Base-by-base conservation (phyloP, 2,329 filamentous ascomycete genomes). In the Penicillium hordei region DNA sequence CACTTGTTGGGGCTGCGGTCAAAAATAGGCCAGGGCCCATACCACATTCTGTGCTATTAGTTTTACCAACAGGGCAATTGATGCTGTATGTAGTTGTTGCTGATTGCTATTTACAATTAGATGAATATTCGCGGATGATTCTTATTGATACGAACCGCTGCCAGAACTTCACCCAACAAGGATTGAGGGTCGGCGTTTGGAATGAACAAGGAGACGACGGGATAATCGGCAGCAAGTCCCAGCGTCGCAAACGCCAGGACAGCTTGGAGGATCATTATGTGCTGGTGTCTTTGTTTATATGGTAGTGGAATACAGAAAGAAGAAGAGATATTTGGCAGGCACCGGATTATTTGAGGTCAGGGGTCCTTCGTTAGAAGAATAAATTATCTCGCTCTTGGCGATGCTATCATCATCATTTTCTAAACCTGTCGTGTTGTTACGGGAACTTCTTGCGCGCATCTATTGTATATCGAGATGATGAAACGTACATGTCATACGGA, bases 51-150 rank as follows among this genome's bases (percentile, higher is more conserved):
- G 39, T 42, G 45, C 56, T 21, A 45, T 67, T 61, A 6, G 66
- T 67, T 3, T 64, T 67, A 4, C 68, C 63, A 1, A 57, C 52
- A 0, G 65, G 60, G 10, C 69, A 69, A 34, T 65, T 69, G 40
- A 70, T 62, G 34, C 60, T 65, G 45, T 67, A 70, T 1, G 68
- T 69, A 5, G 66, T 70, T 3, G 64, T 68, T 13, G 64, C 63
- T 12, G 63, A 59, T 39, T 66, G 59, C 68, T 71, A 15, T 39
- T 13, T 1, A 3, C 1, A 29, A 10, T 55, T 43, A 55, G 46
- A 6, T 15, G 21, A 33, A 34, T 25, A 25, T 33, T 13, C 38
- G 9, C 3, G 19, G 17, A 46, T 42, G 31, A 12, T 27, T 19
- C 12, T 3, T 3, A 27, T 31, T 17, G 8, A 27, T 9, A 61